A percentile compares a stretch with the other conserved stretches of the same genome.
Evolutionary conservation across 495 filamentous ascomycete species (phyloP).

Genomic region (Penicillium lagena): DNA sequence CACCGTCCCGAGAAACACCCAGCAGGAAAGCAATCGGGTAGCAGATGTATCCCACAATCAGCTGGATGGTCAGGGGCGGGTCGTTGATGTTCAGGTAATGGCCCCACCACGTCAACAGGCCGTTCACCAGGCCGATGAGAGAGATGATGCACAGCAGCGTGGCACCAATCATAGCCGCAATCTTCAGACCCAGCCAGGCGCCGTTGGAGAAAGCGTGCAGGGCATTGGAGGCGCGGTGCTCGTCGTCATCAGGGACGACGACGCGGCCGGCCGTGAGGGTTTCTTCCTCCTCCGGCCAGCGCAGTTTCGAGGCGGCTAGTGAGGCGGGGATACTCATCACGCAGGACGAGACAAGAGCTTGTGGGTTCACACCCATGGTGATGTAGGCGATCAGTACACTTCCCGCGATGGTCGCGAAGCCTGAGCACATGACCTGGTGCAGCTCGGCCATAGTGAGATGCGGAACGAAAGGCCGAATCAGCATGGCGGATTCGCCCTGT

Average conservation of each 20-base stretch:
- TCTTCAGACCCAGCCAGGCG: constrained; percentile 83
- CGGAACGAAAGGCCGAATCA: constrained; percentile 79
- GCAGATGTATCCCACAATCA: constrained; percentile 77
- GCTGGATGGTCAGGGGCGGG: constrained; percentile 62
- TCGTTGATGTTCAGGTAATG: constrained; percentile 68
- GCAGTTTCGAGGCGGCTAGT: constrained; percentile 78
- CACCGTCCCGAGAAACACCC: constrained; percentile 66
- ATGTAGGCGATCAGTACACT: constrained; percentile 78
- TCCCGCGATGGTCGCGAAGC: constrained; percentile 62
- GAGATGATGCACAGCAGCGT: constrained; percentile 82
- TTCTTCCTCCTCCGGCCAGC: constrained; percentile 82
- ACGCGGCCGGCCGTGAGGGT: constrained; percentile 73
- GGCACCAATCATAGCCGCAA: constrained; percentile 76
- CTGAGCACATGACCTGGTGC: constrained; percentile 84
- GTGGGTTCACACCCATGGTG: constrained; percentile 68
- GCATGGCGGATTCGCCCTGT: constrained; percentile 88
- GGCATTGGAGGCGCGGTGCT: constrained; percentile 64
- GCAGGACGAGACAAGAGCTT: constrained; percentile 79
- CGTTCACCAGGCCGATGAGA: constrained; percentile 67
- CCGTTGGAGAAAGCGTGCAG: constrained; percentile 85
- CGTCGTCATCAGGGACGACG: constrained; percentile 65
- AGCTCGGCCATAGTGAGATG: constrained; percentile 79
- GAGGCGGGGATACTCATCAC: constrained; percentile 93
- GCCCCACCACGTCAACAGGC: constrained; percentile 85
- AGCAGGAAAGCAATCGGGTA: constrained; percentile 82